Evolutionary conservation across 495 filamentous ascomycete genomes (phyloP).

Genomic region (Trichoderma gamsii): DNA sequence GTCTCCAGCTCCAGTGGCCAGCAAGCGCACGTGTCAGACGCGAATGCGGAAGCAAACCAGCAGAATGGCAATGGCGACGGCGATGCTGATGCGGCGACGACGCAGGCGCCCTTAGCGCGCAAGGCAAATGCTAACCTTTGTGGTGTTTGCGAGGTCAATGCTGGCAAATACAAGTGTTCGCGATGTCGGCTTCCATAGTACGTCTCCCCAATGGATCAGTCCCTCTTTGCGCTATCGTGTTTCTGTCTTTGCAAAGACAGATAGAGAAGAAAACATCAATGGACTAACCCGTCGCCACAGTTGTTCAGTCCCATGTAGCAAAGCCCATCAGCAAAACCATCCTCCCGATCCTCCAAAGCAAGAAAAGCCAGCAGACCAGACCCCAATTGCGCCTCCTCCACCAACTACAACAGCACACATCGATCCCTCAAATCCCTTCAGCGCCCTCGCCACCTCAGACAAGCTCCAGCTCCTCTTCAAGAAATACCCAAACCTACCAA

Average conservation of each 20-base stretch:
- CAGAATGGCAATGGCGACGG: background rate
- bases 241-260: constrained; percentile 17
- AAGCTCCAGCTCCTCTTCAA: constrained; percentile 48
- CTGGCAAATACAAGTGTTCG: constrained; percentile 61
- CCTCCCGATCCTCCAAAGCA: constrained; percentile 19
- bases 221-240: background rate
- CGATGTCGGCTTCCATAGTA: constrained; percentile 59
- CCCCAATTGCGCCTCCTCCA: constrained; percentile 16
- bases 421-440: constrained; percentile 28
- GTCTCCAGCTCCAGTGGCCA: background rate
- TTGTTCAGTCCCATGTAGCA: constrained; percentile 65
- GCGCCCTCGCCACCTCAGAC: constrained; percentile 32
- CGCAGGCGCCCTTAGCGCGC: background rate
- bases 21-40: constrained; percentile 2
- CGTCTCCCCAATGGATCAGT: constrained; percentile 17
- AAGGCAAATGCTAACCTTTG: constrained; percentile 33
- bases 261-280: background rate
- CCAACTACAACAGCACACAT: constrained; percentile 15
- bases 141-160: constrained; percentile 52
- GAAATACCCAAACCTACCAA: constrained; percentile 45
- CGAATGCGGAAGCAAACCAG: background rate
- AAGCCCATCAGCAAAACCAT: constrained; percentile 51
- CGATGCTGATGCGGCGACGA: background rate
- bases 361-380: constrained; percentile 16
- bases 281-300: constrained; percentile 33